Percentiles rank a stretch among this genome's conserved stretches.
phyloP scores from a whole-genome alignment of 768 basidiomycete genomes.

The Myochromella boudieri region DNA sequence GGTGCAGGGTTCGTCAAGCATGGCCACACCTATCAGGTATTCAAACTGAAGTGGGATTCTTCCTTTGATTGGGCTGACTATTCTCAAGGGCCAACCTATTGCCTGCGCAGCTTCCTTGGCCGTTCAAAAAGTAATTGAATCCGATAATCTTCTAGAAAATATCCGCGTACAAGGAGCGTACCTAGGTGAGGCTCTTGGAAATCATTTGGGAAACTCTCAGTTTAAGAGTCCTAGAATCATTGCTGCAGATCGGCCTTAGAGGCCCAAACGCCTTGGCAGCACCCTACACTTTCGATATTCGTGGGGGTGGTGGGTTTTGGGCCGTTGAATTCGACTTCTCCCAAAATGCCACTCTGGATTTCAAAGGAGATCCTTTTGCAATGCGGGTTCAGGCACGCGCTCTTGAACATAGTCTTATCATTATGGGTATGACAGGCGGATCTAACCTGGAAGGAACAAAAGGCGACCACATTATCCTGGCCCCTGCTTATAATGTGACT shows the following conservation, averaged over 20 bases:
- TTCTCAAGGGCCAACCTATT: slow-evolving; percentile 62
- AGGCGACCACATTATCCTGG: slow-evolving; percentile 71
- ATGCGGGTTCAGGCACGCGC: slow-evolving; percentile 70
- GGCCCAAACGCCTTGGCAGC: slow-evolving; percentile 56
- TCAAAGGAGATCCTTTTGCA: slow-evolving; percentile 58
- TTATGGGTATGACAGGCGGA: slow-evolving; percentile 76
- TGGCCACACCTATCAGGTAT: slow-evolving; percentile 83
- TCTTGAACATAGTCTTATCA: slow-evolving; percentile 63
- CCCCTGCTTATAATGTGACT: slow-evolving; percentile 81
- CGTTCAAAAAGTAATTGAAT: slow-evolving; percentile 70
- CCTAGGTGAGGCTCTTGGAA: slow-evolving; percentile 35
- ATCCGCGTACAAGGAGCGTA: slow-evolving; percentile 60
- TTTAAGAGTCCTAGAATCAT: no score
- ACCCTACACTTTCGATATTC: slow-evolving; percentile 74
- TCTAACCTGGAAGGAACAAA: slow-evolving; percentile 65
- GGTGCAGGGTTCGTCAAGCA: slow-evolving; percentile 79
- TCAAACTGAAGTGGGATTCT: slow-evolving; percentile 5
- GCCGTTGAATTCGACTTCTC: slow-evolving; percentile 79
- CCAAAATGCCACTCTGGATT: slow-evolving; percentile 42
- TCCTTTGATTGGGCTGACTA: background rate
- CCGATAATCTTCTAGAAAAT: slow-evolving; percentile 71
- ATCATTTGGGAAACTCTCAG: no score
- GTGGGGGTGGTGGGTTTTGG: slow-evolving; percentile 86
- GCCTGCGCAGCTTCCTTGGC: slow-evolving; percentile 80
- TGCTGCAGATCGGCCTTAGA: slow-evolving; percentile 55